Evolutionary conservation across 2,329 filamentous ascomycete genomes (phyloP), one percentile per base, ranked within the genome.

Genomic region (Fonsecaea multimorphosa): DNA sequence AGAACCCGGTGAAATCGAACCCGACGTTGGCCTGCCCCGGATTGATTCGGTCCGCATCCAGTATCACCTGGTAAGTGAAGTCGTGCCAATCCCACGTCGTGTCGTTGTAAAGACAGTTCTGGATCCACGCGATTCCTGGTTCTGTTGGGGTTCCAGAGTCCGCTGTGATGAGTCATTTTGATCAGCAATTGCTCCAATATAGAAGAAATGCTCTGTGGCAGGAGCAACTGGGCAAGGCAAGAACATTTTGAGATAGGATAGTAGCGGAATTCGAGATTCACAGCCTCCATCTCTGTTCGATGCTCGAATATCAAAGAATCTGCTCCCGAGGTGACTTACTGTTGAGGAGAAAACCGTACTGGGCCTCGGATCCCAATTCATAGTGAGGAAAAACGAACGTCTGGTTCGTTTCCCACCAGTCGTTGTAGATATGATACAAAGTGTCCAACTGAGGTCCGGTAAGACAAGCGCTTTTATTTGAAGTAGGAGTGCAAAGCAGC

Each of bases 1-100:
- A 75, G 76, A 83, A 86, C 0, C 76, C 73, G 0, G 78, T 78
- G 2, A 86, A 72, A 68, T 85, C 81, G 61, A 80, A 77, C 69
- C 76, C 78, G 1, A 83, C 84, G 3, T 80, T 81, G 1, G 79
- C 74, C 52, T 79, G 72, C 22, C 71, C 64, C 0, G 78, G 77
- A 5, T 74, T 76, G 9, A 80, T 77, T 32, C 78, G 74, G 0
- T 72, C 72, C 12, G 72, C 70, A 64, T 40, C 63, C 54, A 64
- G 49, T 58, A 72, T 54, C 46, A 24, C 8, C 32, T 34, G 8
- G 56, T 49, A 29, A 38, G n/a, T 19, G 19, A 22, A 32, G 9
- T 34, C 11, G 12, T 52, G 58, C 52, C 52, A 54, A 22, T 65
- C 63, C 76, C 78, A 83, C 27, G 70, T 74, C 27, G 70, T 74